Conservation (phyloP, 2,329 filamentous ascomycete species). For the Sporothrix mexicana region DNA sequence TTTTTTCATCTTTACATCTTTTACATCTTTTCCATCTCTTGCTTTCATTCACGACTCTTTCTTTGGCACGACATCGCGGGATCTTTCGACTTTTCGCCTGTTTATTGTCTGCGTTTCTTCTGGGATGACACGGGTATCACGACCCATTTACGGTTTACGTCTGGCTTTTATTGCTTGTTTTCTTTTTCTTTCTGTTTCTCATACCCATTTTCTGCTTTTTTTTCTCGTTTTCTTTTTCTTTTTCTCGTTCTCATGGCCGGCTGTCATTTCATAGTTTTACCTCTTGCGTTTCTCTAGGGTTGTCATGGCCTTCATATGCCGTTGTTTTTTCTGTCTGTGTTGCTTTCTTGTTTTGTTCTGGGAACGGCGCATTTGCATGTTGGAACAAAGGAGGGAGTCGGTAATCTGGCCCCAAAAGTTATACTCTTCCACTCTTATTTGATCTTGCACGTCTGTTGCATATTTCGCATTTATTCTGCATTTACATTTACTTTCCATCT, state of each 20-base stretch:
- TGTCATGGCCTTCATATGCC: not conserved
- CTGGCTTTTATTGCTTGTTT: not conserved
- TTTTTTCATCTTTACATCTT: not conserved
- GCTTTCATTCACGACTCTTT: too few species aligned
- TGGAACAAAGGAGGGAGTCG: not conserved
- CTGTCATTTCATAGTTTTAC: not conserved
- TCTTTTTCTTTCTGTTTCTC: conserved; percentile 1
- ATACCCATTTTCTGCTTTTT: conserved; percentile 19
- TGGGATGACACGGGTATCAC: not conserved
- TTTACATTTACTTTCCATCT: too few species aligned
- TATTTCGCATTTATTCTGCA: too few species aligned
- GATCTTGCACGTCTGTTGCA: not conserved
- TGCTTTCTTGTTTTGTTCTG: not conserved
- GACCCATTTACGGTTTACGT: conserved; percentile 15
- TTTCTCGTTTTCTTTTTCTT: not conserved
- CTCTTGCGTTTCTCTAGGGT: not conserved
- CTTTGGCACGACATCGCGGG: conserved; percentile 16
- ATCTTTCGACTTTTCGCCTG: conserved; percentile 1
- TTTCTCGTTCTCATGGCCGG: not conserved
- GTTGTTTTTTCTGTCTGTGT: not conserved
- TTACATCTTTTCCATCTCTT: too few species aligned
- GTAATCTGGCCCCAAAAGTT: conserved; percentile 19
- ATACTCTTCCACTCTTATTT: not conserved
- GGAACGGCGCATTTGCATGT: conserved; percentile 24
- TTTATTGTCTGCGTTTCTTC: not conserved